Evolutionary conservation across 1,284 basidiomycete genomes (phyloP).

Genomic region (Fomitopsis betulina): DNA sequence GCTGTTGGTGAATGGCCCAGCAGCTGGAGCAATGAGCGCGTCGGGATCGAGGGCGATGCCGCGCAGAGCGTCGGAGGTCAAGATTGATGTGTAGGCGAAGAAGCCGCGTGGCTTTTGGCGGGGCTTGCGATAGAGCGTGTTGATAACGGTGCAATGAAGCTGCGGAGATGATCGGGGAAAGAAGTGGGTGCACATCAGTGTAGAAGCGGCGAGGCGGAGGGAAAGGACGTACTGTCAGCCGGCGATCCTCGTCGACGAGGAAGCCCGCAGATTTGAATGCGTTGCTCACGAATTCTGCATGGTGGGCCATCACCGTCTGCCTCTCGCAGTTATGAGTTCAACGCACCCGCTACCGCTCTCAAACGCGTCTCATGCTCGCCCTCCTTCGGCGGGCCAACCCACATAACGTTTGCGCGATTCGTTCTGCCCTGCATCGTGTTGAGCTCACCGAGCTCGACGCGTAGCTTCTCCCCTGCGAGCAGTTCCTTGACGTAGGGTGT

Average conservation of each 20-base stretch:
- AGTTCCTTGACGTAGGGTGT: constrained; percentile 36
- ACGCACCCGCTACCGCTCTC: constrained; percentile 38
- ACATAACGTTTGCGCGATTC: constrained; percentile 54
- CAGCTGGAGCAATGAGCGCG: not conserved
- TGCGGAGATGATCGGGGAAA: constrained; percentile 26
- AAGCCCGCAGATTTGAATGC: constrained; percentile 46
- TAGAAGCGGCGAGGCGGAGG: not conserved
- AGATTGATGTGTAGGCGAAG: constrained; percentile 46
- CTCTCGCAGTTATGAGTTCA: not conserved
- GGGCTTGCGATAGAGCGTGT: constrained; percentile 49
- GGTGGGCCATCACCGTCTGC: not conserved
- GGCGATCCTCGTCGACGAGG: constrained; percentile 40
- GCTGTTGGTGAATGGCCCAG: not conserved
- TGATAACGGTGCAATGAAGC: constrained; percentile 69
- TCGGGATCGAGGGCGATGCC: constrained; percentile 7
- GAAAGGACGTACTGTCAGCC: constrained; percentile 47
- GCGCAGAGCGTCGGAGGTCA: constrained; percentile 29
- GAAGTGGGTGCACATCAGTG: not conserved
- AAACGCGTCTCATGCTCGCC: constrained; percentile 25
- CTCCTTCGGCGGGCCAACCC: constrained; percentile 40
- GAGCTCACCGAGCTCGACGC: constrained; percentile 45
- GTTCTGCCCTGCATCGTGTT: constrained; percentile 44
- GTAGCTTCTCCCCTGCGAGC: constrained; percentile 24
- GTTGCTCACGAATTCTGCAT: constrained; percentile 38
- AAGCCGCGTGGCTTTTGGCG: constrained; percentile 24